A percentile compares a stretch with the other conserved stretches of the same genome.
phyloP scores from a whole-genome alignment of 768 basidiomycete species.

The Lactarius psammicola region DNA sequence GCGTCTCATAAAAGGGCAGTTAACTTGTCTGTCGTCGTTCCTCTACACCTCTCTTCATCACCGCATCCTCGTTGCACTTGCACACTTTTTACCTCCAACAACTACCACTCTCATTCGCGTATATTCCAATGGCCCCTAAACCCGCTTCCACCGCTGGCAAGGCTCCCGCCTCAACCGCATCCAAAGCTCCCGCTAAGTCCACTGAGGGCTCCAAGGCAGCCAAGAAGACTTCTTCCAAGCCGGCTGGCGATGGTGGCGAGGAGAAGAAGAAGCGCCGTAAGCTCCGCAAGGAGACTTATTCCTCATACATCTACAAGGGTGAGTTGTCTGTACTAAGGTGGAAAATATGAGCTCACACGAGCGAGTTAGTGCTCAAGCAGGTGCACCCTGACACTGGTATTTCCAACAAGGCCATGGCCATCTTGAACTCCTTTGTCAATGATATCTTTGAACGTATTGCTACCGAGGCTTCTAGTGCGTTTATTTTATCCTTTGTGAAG shows the following conservation, averaged over 20 bases:
- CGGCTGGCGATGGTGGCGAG: conserved; percentile 58
- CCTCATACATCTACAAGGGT: conserved; percentile 92
- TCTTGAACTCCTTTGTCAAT: conserved; percentile 94
- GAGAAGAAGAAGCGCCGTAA: conserved; percentile 87
- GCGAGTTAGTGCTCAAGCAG: conserved; percentile 77
- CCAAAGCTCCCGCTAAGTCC: conserved; percentile 73
- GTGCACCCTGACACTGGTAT: conserved; percentile 99
- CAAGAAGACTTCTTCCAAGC: conserved; percentile 69
- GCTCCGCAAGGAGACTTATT: conserved; percentile 87
- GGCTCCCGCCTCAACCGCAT: conserved; percentile 64
- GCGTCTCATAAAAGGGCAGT: conserved; percentile 36
- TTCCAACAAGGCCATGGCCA: conserved; percentile 98
- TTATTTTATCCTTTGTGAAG: neutral
- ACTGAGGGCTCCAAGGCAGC: conserved; percentile 64
- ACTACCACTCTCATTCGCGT: conserved; percentile 27
- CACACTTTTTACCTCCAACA: conserved; percentile 1
- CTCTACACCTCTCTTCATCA: conserved; percentile 1
- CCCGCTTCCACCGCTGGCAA: conserved; percentile 84
- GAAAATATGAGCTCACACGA: neutral
- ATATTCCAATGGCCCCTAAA: conserved; percentile 58
- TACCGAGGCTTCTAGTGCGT: conserved; percentile 83
- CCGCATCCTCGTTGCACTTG: conserved; percentile 12
- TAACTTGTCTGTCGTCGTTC: conserved; percentile 27
- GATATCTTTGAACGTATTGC: conserved; percentile 96
- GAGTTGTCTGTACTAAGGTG: conserved; percentile 28